These are phyloP conservation scores for Sclerotinia borealis DNA, from an alignment of 2,329 filamentous ascomycete species.

Conservation along the genomic window DNA sequence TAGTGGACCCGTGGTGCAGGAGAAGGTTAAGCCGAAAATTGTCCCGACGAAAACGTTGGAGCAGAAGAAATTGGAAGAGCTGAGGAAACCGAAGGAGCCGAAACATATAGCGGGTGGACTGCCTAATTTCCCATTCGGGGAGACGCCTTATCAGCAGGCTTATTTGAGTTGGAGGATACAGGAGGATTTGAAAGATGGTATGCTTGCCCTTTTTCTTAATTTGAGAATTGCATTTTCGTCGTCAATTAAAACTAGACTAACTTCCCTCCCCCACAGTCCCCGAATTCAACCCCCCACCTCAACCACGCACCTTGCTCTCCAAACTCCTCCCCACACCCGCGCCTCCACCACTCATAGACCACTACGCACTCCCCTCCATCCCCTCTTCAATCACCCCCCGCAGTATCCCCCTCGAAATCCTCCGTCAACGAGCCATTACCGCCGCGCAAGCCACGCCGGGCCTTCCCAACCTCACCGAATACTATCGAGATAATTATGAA, in stretches of 20 bases:
- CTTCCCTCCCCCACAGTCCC: slow-evolving; percentile 18
- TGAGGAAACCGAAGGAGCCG: not conserved
- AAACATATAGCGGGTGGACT: slow-evolving; percentile 11
- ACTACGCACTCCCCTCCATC: slow-evolving; percentile 18
- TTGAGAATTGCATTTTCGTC: not conserved
- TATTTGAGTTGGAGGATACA: slow-evolving; percentile 24
- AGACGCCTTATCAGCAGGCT: slow-evolving; percentile 26
- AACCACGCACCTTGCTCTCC: not conserved
- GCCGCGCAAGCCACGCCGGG: not conserved
- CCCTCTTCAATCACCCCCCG: slow-evolving; percentile 13
- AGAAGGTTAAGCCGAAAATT: not conserved
- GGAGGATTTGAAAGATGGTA: slow-evolving; percentile 26
- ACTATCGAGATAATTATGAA: not conserved
- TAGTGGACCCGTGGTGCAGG: slow-evolving; percentile 15
- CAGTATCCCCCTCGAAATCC: not conserved
- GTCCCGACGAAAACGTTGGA: not conserved
- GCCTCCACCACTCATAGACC: not conserved
- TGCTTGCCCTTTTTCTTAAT: not conserved
- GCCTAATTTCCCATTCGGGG: slow-evolving; percentile 27
- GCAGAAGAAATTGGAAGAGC: not conserved
- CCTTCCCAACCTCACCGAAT: not conserved
- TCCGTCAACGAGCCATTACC: not conserved
- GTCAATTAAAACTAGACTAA: not conserved
- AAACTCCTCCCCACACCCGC: not conserved
- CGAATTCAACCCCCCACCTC: slow-evolving; percentile 4